Conservation (phyloP, 768 basidiomycete species). For the Gloeophyllum trabeum region DNA sequence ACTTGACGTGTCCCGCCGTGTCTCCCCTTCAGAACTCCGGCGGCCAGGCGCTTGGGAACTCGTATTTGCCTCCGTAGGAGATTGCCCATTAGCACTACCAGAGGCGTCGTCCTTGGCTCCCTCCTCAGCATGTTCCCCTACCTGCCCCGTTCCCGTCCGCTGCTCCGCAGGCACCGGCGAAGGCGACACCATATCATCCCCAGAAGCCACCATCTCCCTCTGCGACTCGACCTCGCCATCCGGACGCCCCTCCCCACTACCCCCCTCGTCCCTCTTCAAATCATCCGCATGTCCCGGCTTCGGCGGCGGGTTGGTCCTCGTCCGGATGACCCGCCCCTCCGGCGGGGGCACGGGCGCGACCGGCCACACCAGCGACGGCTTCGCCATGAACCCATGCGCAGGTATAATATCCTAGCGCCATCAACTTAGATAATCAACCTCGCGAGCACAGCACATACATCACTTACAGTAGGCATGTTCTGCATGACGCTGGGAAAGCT, state of each 20-base stretch:
- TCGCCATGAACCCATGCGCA: constrained; percentile 46
- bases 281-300: constrained; percentile 38
- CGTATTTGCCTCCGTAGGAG: background rate
- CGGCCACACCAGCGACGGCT: constrained; percentile 50
- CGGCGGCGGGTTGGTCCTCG: constrained; percentile 31
- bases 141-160: background rate
- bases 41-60: background rate
- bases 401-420: constrained; percentile 55
- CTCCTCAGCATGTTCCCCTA: too few species aligned
- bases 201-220: background rate
- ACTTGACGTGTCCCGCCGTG: background rate
- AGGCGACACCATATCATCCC: background rate
- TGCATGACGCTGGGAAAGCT: constrained; percentile 67
- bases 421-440: background rate
- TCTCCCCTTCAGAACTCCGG: background rate
- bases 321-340: constrained; percentile 23
- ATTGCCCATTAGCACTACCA: background rate
- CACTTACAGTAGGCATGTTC: constrained; percentile 48
- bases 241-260: background rate
- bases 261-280: constrained; percentile 15
- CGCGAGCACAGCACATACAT: background rate
- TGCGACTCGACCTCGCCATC: background rate
- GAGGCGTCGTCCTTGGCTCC: background rate
- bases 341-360: constrained; percentile 25
- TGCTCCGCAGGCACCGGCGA: background rate